phyloP scores from a whole-genome alignment of 331 rosid species.

The Stylosanthes scabra region DNA sequence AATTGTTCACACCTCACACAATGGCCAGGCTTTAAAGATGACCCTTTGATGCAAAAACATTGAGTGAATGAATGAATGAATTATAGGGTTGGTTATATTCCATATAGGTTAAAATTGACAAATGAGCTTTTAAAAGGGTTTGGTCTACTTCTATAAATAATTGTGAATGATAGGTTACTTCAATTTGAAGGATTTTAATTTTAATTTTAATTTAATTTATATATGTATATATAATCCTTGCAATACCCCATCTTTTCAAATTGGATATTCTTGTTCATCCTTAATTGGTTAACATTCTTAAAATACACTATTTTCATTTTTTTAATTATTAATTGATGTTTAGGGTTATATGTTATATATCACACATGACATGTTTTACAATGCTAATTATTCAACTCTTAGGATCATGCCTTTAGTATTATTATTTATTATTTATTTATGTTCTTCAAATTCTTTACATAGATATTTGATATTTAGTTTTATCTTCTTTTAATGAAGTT shows the following conservation, averaged over 20 bases:
- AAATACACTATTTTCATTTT: neutral
- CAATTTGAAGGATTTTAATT: neutral
- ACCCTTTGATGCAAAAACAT: constrained; percentile 23
- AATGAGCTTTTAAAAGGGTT: constrained; percentile 37
- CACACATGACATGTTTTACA: neutral
- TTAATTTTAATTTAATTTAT: too few relatives aligned
- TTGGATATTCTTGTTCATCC: neutral
- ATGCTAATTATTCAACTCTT: neutral
- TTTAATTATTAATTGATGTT: neutral
- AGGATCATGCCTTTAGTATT: neutral
- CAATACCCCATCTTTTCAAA: neutral
- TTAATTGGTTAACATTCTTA: neutral
- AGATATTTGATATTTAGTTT: neutral
- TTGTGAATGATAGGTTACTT: constrained; percentile 26
- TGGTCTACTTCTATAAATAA: constrained; percentile 38
- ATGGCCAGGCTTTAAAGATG: constrained; percentile 35
- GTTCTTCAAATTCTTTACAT: neutral
- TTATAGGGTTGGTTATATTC: constrained; percentile 19
- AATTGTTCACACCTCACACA: neutral
- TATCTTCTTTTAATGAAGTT: neutral
- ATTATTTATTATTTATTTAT: neutral
- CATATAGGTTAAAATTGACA: constrained; percentile 39
- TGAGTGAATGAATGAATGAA: constrained; percentile 28
- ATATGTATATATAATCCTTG: neutral
- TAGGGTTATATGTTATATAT: neutral